These are phyloP conservation scores for Pistacia vera DNA, from an alignment of 345 rosid species.

Conservation along the genomic window DNA sequence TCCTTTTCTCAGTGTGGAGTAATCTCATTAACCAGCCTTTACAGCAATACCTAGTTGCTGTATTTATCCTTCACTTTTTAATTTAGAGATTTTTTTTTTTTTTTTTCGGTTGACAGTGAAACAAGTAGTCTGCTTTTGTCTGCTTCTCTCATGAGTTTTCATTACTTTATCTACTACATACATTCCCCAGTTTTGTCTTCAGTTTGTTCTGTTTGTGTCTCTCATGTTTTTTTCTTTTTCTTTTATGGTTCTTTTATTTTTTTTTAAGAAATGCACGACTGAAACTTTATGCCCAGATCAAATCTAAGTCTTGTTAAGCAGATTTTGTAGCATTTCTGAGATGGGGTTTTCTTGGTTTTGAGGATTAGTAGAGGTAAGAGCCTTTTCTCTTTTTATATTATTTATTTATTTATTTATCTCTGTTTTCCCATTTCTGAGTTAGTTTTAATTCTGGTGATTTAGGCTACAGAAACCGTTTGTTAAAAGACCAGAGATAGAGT, in stretches of 20 bases:
- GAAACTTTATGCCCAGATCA: constrained; percentile 27
- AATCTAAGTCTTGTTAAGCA: constrained; percentile 28
- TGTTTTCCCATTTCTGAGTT: constrained; percentile 5
- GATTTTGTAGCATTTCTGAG: constrained; percentile 35
- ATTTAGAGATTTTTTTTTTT: background rate
- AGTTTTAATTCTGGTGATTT: constrained; percentile 20
- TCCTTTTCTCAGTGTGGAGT: constrained; percentile 26
- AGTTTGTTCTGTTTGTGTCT: constrained; percentile 6
- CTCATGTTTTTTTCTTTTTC: constrained; percentile 4
- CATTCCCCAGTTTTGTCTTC: constrained; percentile 44
- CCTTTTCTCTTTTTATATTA: background rate
- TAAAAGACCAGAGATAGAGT: constrained; percentile 25
- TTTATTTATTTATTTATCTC: constrained; percentile 13
- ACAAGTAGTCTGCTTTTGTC: constrained; percentile 45
- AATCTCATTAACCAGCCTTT: constrained; percentile 40
- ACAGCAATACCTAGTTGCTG: constrained; percentile 44
- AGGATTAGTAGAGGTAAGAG: constrained; percentile 34
- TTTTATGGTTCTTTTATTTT: constrained; percentile 6
- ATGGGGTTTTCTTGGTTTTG: constrained; percentile 18
- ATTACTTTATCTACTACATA: constrained; percentile 24
- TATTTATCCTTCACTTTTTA: constrained; percentile 6
- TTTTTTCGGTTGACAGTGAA: constrained; percentile 37
- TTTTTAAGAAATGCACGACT: constrained; percentile 22
- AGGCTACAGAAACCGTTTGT: constrained; percentile 41
- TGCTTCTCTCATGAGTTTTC: constrained; percentile 24